Evolutionary conservation across 1,139 yeast species (phyloP), one percentile per base, ranked within the genome.

Genomic region (Casaregolazyma suthepensis): DNA sequence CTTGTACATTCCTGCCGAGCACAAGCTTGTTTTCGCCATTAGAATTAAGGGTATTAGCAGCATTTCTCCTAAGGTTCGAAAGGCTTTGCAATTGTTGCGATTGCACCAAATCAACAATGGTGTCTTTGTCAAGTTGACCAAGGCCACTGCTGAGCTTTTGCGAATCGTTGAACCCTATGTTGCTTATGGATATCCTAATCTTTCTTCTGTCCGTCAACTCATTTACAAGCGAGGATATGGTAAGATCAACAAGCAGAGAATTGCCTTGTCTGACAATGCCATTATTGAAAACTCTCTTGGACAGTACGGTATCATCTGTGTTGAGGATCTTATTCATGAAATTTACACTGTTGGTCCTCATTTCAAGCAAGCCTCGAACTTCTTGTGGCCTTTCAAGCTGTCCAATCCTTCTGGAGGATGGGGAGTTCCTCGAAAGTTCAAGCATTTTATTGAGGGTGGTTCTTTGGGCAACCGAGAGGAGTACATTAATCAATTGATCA

Each of bases 41-140:
- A 93, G 99, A 86, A 93, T 93, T 85, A 93, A 93, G 93, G 99
- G 99, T 93, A 89, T 93, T 78, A 89, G 83, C 91, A 93, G 93
- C 87, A 90, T 93, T 71, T 90, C 99, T 72, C 99, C 99, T 74
- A 93, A 93, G 88, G 98, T 98, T 82, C 89, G 98, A 87, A 93
- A 93, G 90, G 96, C 93, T 69, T 79, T 93, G 78, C 99, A 93
- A 82, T 85, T 93, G 75, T 82, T 93, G 77, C 89, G 99, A 83
- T 87, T 93, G 77, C 85, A 88, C 75, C 98, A 91, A 82, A 90
- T 93, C 79, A 93, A 93, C 85, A 85, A 96, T 71, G 99, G 96
- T 85, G 96, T 90, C 68, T 93, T 93, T 74, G 95, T 93, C 74
- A 89, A 89, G 80, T 84, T 93, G 71, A 93, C 98, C 85, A 93